Base-by-base conservation (phyloP, 1,284 basidiomycete genomes). In the Heterobasidion annosum region DNA sequence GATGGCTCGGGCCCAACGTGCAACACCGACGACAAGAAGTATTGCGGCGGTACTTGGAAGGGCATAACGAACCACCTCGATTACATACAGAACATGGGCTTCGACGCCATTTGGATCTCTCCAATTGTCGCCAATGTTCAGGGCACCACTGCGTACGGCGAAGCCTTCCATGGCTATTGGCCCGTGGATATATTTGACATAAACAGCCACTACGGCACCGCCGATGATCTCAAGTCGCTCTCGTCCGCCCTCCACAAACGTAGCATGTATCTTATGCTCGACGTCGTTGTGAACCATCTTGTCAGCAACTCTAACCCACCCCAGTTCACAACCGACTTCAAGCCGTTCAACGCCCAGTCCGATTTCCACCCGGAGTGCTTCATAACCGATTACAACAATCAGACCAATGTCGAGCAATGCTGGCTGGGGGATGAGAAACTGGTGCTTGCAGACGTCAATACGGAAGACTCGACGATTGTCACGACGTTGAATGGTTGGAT, bases 31-130 rank as follows among this genome's bases (percentile, higher is more conserved):
- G 63, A 69, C 16, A 75, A 74, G 58, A 75, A 70, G 6, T 86
- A 78, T 73, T 91, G 89, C 60, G 88, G 88, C 34, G 88, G 90
- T 3, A 89, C 82, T 9, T 91, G 88, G 87, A 81, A 81, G 37
- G 83, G 83, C 15, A 84, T 90, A 63, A 79, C 76, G 53, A 75
- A 82, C 59, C 88, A 89, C 65, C 73, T 92, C 46, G 87, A 91
- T 68, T 91, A 91, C 67, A 83, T 91, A 57, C 82, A 90, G 63
- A 71, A 79, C 61, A 84, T 85, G 64, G 89, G 88, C 6, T 87
- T 89, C 65, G 88, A 87, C 46, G 86, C 87, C 58, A 77, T 85
- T 52, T 84, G 82, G 82, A 84, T 82, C 59, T 83, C 81, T 58
- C 83, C 84, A 13, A 74, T 85, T 18, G 79, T 75, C 58, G 76